These are phyloP conservation scores for Phaeosphaeriaceae sp. DNA, from an alignment of 2,329 filamentous ascomycete species.

Conservation along the genomic window DNA sequence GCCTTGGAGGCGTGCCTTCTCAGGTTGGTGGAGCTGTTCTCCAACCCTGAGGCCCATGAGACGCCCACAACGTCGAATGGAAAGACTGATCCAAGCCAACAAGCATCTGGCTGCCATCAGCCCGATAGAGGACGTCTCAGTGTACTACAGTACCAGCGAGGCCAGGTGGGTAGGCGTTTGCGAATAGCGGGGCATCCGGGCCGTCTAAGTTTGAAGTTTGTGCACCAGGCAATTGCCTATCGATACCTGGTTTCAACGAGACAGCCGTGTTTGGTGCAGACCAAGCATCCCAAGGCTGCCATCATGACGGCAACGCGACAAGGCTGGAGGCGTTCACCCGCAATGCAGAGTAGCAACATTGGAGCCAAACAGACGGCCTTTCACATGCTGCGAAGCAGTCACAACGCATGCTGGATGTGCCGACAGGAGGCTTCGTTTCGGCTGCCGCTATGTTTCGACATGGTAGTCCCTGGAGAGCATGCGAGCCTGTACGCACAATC, in stretches of 20 bases:
- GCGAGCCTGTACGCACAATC: neutral
- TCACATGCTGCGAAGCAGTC: neutral
- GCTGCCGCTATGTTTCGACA: neutral
- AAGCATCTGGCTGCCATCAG: neutral
- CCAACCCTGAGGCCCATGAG: too few species aligned
- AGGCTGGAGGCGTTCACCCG: neutral
- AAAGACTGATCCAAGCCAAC: neutral
- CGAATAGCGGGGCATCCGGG: neutral
- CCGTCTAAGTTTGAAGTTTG: neutral
- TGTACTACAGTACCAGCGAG: neutral
- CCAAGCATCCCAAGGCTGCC: neutral
- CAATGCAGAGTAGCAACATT: neutral
- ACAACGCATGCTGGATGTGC: neutral
- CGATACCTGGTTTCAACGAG: neutral
- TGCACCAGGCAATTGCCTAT: too few species aligned
- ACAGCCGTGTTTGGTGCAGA: neutral
- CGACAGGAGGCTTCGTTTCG: slow-evolving; percentile 3
- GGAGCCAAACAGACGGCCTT: neutral
- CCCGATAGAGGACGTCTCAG: neutral
- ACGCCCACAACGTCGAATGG: neutral
- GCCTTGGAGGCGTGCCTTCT: too few species aligned
- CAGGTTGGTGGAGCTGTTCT: too few species aligned
- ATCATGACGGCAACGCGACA: neutral
- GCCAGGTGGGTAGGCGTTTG: neutral
- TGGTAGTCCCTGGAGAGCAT: neutral